phyloP scores from a whole-genome alignment of 352 stramenopile species.

The Globisporangium barbulae region DNA sequence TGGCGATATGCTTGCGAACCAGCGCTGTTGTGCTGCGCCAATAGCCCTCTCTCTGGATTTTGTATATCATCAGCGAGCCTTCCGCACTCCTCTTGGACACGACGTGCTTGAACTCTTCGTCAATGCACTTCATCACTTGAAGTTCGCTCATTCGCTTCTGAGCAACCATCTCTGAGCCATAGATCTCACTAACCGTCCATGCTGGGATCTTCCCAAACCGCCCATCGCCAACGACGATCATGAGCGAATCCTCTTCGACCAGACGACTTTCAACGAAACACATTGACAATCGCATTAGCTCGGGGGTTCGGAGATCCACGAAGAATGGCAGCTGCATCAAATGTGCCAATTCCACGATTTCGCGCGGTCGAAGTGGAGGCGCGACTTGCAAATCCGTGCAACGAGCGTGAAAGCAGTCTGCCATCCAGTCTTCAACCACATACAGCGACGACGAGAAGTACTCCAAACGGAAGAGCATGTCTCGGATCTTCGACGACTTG shows the following conservation, averaged over 20 bases:
- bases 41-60: conserved; percentile 18
- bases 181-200: conserved; percentile 8
- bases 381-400: conserved; percentile 7
- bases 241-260: conserved; percentile 16
- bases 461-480: conserved; percentile 15
- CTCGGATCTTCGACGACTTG: conserved; percentile 1
- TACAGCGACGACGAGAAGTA: conserved; percentile 8
- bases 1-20: conserved; percentile 4
- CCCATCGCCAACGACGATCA: conserved; percentile 11
- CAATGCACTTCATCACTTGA: conserved; percentile 8
- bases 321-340: conserved; percentile 29
- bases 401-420: conserved; percentile 3
- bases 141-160: neutral
- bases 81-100: conserved; percentile 1
- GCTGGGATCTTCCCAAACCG: conserved; percentile 7
- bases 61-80: conserved; percentile 15
- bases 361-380: conserved; percentile 16
- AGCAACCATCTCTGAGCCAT: neutral
- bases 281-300: conserved; percentile 28
- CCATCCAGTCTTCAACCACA: conserved; percentile 1
- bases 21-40: conserved; percentile 10
- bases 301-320: conserved; percentile 20
- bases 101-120: conserved; percentile 7
- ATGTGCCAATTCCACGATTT: conserved; percentile 20
- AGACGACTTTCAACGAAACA: conserved; percentile 19